Conservation (phyloP, 805 yeast genomes). For the Candida argentea region DNA sequence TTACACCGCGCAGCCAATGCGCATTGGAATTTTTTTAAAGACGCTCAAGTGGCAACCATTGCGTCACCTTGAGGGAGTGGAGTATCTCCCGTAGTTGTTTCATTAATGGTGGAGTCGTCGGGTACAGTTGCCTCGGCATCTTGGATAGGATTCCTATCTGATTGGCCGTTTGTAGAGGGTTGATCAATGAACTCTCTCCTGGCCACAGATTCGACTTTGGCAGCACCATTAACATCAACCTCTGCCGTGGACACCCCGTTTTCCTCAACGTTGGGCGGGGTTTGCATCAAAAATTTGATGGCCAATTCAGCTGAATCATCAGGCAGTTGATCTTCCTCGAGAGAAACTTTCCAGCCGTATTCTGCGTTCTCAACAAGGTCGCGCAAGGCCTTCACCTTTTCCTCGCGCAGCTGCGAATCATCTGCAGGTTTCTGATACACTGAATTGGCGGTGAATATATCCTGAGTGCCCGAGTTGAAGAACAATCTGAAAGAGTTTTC, state of each 20-base stretch:
- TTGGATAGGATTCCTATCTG: not conserved
- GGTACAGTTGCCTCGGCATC: constrained; percentile 43
- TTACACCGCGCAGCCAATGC: not conserved
- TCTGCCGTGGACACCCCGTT: constrained; percentile 27
- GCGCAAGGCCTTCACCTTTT: constrained; percentile 23
- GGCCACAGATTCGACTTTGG: constrained; percentile 3
- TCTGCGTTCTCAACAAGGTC: constrained; percentile 39
- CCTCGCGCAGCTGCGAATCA: constrained; percentile 13
- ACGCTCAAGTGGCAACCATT: constrained; percentile 12
- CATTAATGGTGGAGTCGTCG: constrained; percentile 38
- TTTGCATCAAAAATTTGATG: too few relatives aligned
- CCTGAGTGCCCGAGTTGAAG: constrained; percentile 71
- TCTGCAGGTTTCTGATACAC: constrained; percentile 32
- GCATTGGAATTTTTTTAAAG: constrained; percentile 3
- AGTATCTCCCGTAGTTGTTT: constrained; percentile 35
- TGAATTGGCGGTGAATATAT: constrained; percentile 61
- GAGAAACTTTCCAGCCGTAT: constrained; percentile 43
- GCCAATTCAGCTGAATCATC: too few relatives aligned
- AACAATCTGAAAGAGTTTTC: constrained; percentile 69
- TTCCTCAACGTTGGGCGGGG: too few relatives aligned
- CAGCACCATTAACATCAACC: constrained; percentile 4
- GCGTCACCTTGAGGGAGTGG: constrained; percentile 20
- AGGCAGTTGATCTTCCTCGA: constrained; percentile 32
- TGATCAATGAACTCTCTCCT: not conserved
- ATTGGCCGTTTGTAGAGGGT: not conserved